Evolutionary conservation across 495 filamentous ascomycete genomes (phyloP).

Genomic region (Aspergillus baeticus): DNA sequence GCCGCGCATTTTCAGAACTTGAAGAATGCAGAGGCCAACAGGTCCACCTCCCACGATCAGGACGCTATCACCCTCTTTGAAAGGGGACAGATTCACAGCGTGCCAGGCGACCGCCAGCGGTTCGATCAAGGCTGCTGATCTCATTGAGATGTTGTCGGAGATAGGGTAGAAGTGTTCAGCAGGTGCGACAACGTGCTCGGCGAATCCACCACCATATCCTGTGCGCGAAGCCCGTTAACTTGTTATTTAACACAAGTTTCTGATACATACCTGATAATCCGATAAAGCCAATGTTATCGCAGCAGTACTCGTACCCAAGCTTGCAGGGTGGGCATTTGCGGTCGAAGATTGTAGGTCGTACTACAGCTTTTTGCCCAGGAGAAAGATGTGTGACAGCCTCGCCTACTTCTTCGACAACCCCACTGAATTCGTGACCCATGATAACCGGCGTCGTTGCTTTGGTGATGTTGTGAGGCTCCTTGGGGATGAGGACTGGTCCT

Average conservation of each 20-base stretch:
- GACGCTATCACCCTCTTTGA: conserved; percentile 48
- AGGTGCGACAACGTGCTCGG: conserved; percentile 27
- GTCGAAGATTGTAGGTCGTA: conserved; percentile 63
- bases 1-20: conserved; percentile 50
- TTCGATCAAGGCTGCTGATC: conserved; percentile 52
- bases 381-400: conserved; percentile 46
- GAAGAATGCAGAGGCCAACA: conserved; percentile 62
- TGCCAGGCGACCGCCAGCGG: conserved; percentile 67
- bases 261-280: conserved; percentile 50
- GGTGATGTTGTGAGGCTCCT: conserved; percentile 53
- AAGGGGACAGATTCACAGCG: conserved; percentile 53
- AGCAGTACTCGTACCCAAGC: conserved; percentile 54
- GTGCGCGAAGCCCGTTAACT: background rate
- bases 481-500: conserved; percentile 54
- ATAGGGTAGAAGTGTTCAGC: conserved; percentile 29
- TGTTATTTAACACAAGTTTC: too few species aligned
- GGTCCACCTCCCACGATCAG: conserved; percentile 62
- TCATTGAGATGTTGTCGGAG: conserved; percentile 17
- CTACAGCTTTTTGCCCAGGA: conserved; percentile 52
- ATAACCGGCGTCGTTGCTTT: conserved; percentile 51
- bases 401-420: conserved; percentile 57
- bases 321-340: conserved; percentile 53
- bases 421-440: conserved; percentile 62
- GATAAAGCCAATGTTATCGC: conserved; percentile 59
- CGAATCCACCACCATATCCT: conserved; percentile 31